These are phyloP conservation scores for Tricholoma flavovirens DNA, from an alignment of 768 basidiomycete species.

Conservation along the genomic window DNA sequence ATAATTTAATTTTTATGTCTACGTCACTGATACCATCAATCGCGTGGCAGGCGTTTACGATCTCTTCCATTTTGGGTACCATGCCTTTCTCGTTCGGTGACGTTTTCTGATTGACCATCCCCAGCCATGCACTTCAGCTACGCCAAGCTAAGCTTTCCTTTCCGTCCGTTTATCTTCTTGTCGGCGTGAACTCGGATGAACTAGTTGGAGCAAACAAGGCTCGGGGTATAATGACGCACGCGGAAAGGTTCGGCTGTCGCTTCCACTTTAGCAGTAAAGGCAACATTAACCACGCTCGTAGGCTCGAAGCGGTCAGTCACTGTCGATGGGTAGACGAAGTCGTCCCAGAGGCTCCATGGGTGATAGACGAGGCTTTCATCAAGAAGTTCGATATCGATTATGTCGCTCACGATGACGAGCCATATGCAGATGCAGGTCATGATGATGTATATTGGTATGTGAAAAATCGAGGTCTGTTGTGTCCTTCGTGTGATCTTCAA, in stretches of 20 bases:
- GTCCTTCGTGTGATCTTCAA: neutral
- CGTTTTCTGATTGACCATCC: neutral
- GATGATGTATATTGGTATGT: constrained; percentile 83
- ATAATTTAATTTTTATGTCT: constrained; percentile 8
- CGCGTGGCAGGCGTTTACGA: constrained; percentile 79
- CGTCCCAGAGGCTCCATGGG: constrained; percentile 87
- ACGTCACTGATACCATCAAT: constrained; percentile 24
- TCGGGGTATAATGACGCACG: constrained; percentile 80
- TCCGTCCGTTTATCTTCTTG: constrained; percentile 82
- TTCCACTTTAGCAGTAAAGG: neutral
- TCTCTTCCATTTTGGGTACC: constrained; percentile 91
- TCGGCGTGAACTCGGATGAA: constrained; percentile 90
- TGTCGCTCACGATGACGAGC: constrained; percentile 92
- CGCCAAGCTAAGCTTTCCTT: constrained; percentile 96
- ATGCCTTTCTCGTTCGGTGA: constrained; percentile 1
- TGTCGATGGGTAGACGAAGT: constrained; percentile 98
- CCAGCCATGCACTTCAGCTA: constrained; percentile 88
- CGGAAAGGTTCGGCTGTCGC: constrained; percentile 37
- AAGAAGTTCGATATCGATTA: constrained; percentile 90
- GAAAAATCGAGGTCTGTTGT: constrained; percentile 67
- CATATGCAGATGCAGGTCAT: constrained; percentile 72
- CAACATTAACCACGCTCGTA: constrained; percentile 20
- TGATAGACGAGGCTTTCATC: constrained; percentile 75
- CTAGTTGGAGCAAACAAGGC: constrained; percentile 77
- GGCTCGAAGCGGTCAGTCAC: constrained; percentile 88